phyloP scores from a whole-genome alignment of 192 early-diverging fungal genomes.

The Backusella liffmaniae region DNA sequence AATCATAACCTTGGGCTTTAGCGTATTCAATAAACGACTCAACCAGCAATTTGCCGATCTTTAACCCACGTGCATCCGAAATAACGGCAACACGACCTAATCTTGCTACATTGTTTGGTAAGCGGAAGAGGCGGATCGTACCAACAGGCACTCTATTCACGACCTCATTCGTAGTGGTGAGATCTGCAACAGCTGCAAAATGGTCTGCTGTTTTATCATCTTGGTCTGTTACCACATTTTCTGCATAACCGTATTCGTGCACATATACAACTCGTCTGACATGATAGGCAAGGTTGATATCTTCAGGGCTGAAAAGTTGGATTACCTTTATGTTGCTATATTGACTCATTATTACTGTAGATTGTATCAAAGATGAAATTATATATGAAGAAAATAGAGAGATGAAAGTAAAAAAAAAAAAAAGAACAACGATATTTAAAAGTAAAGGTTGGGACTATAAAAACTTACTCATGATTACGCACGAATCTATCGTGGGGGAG shows the following conservation, averaged over 20 bases:
- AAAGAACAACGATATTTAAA: neutral
- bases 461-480: neutral
- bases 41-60: conserved; percentile 21
- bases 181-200: neutral
- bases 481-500: neutral
- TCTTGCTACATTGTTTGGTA: conserved; percentile 24
- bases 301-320: neutral
- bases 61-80: conserved; percentile 23
- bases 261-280: neutral
- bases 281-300: neutral
- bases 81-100: conserved; percentile 30
- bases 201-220: neutral
- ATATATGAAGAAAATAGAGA: neutral
- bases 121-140: conserved; percentile 16
- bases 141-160: conserved; percentile 17
- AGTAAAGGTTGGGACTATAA: neutral
- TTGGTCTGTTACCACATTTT: neutral
- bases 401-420: neutral
- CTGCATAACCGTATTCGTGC: neutral
- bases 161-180: neutral
- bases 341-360: neutral
- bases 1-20: neutral
- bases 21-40: conserved; percentile 16
- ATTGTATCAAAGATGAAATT: neutral
- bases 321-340: neutral